A percentile compares a stretch with the other conserved stretches of the same genome.
Evolutionary conservation across 2,329 filamentous ascomycete genomes (phyloP).

Genomic region (Cladophialophora bantiana): DNA sequence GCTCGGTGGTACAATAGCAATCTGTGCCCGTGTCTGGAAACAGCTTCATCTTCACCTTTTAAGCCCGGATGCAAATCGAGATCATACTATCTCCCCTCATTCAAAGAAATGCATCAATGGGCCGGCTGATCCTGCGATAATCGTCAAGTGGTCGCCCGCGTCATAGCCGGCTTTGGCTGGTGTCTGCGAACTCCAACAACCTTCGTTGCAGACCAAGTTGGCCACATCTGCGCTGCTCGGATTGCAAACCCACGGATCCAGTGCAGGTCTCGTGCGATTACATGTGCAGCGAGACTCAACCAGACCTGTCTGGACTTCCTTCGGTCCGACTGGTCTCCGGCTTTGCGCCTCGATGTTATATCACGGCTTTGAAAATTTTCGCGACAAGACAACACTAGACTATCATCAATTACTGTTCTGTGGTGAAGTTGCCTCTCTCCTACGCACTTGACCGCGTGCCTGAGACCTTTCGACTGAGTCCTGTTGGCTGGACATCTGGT

Average conservation of each 20-base stretch:
- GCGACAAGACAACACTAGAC: neutral
- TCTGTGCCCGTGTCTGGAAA: slow-evolving; percentile 25
- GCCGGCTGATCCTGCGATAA: slow-evolving; percentile 21
- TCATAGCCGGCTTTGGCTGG: slow-evolving; percentile 10
- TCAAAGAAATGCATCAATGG: slow-evolving; percentile 20
- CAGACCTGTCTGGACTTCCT: slow-evolving; percentile 9
- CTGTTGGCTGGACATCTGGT: neutral
- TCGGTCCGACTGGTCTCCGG: slow-evolving; percentile 6
- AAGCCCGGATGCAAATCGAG: slow-evolving; percentile 18
- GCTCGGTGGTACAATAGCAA: slow-evolving; percentile 31
- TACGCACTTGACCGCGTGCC: neutral
- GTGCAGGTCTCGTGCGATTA: neutral
- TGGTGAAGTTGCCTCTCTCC: neutral
- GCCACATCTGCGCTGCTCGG: slow-evolving; percentile 4
- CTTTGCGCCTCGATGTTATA: neutral
- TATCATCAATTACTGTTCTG: neutral
- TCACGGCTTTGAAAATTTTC: slow-evolving; percentile 6
- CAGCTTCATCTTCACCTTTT: slow-evolving; percentile 18
- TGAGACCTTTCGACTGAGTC: neutral
- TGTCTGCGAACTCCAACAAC: slow-evolving; percentile 10
- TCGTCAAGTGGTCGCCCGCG: slow-evolving; percentile 10
- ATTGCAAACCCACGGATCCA: neutral
- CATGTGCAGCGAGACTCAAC: neutral
- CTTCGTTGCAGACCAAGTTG: neutral
- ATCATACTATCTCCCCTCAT: slow-evolving; percentile 12